Evolutionary conservation across 148 eudicot genomes (phyloP), one percentile per base, ranked within the genome.

Genomic region (Fagopyrum homotropicum): DNA sequence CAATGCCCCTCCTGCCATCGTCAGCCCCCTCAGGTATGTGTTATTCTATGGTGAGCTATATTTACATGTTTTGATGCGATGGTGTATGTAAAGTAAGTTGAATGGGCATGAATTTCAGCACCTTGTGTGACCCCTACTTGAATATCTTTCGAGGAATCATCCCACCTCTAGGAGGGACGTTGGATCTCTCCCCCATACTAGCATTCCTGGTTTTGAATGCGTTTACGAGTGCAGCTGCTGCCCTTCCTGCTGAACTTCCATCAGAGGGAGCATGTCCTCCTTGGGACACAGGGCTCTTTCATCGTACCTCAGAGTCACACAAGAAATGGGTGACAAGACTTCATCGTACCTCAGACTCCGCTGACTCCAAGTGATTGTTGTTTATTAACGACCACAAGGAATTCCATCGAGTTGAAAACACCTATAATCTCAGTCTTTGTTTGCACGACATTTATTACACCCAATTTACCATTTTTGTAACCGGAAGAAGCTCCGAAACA

Each of bases 161-260:
- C 69, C 98, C 98, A 75, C 96, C 98, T 16, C 88, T 90, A 45
- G 97, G 98, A 83, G 97, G 98, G 69, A 84, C 97, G 68, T 83
- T 92, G 84, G 96, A 95, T 81, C 88, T 95, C 70, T 95, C 98
- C 64, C 98, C 98, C 26, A 92, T 95, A 73, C 74, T 95, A 80
- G 97, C 98, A 50, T 95, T 95, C 82, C 90, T 92, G 71, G 91
- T 89, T 72, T 81, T 95, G 52, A 92, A 92, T 61, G 93, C 87
- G 61, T 90, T 95, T 57, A 92, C 96, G 17, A 95, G 97, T 78
- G 63, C 93, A 15, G 97, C 97, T 77, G 63, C 97, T 82, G 96
- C 98, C 64, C 89, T 91, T 75, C 98, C 98, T 79, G 98, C 98
- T 52, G 98, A 94, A 82, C 96, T 95, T 79, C 97, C 98, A 73